Percentiles rank a stretch among this genome's conserved stretches.
phyloP scores from a whole-genome alignment of 2,329 filamentous ascomycete species.

The Aureobasidium zeae region DNA sequence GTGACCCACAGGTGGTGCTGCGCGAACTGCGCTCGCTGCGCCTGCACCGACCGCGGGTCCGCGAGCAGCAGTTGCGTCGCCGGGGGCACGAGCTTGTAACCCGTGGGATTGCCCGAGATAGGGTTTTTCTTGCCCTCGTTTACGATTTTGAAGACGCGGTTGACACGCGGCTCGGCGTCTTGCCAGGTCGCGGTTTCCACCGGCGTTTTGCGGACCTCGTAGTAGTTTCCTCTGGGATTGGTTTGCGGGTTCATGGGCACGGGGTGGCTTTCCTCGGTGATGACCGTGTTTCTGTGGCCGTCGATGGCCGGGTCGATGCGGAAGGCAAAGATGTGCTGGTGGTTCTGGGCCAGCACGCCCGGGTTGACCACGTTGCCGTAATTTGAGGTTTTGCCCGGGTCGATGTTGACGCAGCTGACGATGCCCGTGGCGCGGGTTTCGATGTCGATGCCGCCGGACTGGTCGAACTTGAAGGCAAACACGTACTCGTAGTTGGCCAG shows the following conservation, averaged over 20 bases:
- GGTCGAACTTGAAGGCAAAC: constrained; percentile 56
- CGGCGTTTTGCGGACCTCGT: constrained; percentile 40
- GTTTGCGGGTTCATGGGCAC: constrained; percentile 42
- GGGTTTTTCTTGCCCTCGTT: constrained; percentile 40
- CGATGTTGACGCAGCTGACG: constrained; percentile 52
- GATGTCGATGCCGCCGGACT: constrained; percentile 50
- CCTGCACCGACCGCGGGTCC: constrained; percentile 35
- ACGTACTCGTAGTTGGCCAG: constrained; percentile 65
- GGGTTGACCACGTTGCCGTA: constrained; percentile 49
- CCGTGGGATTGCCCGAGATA: constrained; percentile 36
- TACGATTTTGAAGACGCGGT: constrained; percentile 47
- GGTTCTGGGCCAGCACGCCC: constrained; percentile 57
- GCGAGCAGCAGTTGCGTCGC: constrained; percentile 44
- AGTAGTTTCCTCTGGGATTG: constrained; percentile 55
- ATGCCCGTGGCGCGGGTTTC: constrained; percentile 60
- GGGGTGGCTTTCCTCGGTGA: constrained; percentile 45
- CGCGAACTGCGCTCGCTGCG: constrained; percentile 40
- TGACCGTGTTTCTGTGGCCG: constrained; percentile 42
- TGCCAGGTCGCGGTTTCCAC: constrained; percentile 20
- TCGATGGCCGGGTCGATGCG: constrained; percentile 58
- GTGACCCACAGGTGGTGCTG: constrained; percentile 47
- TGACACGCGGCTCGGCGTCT: constrained; percentile 35
- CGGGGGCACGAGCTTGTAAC: constrained; percentile 41
- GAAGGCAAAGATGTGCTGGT: constrained; percentile 60
- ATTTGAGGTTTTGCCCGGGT: constrained; percentile 42